Base-by-base conservation (phyloP, 2,329 filamentous ascomycete genomes). In the Penicillium sp. region DNA sequence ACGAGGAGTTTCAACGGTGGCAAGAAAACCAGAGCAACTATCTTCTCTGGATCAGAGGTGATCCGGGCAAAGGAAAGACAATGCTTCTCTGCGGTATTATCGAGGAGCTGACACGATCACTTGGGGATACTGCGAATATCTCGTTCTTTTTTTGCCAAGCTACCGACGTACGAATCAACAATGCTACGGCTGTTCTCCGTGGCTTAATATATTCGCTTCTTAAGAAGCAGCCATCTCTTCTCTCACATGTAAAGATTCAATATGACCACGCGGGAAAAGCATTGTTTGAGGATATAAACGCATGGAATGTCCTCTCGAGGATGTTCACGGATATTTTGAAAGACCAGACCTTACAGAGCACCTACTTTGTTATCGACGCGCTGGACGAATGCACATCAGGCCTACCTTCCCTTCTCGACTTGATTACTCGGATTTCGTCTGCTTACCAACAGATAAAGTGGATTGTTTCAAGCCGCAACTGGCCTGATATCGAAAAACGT, bases 381-480 rank as follows among this genome's bases (percentile, higher is more conserved):
- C 72, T 81, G 0, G 77, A 82, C 52, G 77, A 81, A 61, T 80
- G 75, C 53, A 52, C 38, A 11, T 38, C 35, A 8, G 68, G 61
- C 34, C 57, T 62, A 14, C 7, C 40, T 1, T 39, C 66, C 27
- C 72, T 80, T 4, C 61, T 80, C 2, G 39, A 70, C 0, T 57
- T 77, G 5, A 70, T 79, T 47, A 46, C 58, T 9, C 47, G 65
- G 34, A 53, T 42, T 0, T 67, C 59, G 9, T 44, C 54, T 1
- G n/a, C 29, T 45, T 59, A 52, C 44, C 34, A 62, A 41, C 40
- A 55, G 3, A 60, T 72, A 0, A 81, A 76, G 54, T 79, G 76
- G 72, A 53, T 81, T 14, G 54, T 77, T 0, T 76, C 76, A 0
- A 80, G 78, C 51, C 77, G 78, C 2, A 78, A 79, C 29, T 66